A percentile compares a stretch with the other conserved stretches of the same genome.
Evolutionary conservation across 2,329 filamentous ascomycete genomes (phyloP).

Genomic region (Pseudogymnoascus sp.): DNA sequence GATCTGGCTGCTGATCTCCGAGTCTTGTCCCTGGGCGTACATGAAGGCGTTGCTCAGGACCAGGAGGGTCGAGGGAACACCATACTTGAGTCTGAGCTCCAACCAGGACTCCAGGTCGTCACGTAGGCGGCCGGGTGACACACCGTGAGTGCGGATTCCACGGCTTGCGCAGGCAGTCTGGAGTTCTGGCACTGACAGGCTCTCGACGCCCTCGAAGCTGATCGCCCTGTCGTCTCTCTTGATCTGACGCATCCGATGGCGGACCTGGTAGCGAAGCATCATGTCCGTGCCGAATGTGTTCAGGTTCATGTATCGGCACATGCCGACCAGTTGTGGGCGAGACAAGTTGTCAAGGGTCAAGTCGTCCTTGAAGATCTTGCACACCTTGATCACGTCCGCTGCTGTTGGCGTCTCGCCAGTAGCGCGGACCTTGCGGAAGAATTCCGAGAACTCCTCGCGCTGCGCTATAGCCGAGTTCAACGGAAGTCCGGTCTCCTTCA

Average conservation of each 20-base stretch:
- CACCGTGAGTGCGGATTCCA: constrained; percentile 84
- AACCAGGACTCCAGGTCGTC: constrained; percentile 92
- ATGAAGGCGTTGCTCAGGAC: constrained; percentile 97
- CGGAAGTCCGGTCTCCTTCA: constrained; percentile 88
- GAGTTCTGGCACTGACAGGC: constrained; percentile 84
- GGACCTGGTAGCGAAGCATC: constrained; percentile 94
- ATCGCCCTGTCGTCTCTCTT: constrained; percentile 96
- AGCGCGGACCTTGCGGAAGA: constrained; percentile 91
- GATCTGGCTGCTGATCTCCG: constrained; percentile 79
- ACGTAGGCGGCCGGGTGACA: constrained; percentile 79
- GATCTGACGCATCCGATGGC: constrained; percentile 97
- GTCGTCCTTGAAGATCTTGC: constrained; percentile 98
- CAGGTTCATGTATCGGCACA: constrained; percentile 97
- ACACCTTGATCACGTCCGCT: constrained; percentile 94
- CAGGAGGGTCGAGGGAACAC: constrained; percentile 90
- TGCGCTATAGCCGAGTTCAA: constrained; percentile 76
- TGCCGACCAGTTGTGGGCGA: constrained; percentile 88
- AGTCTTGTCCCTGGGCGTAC: constrained; percentile 78
- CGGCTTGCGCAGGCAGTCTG: constrained; percentile 88
- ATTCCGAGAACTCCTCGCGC: constrained; percentile 88
- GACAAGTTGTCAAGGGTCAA: constrained; percentile 95
- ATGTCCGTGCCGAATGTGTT: constrained; percentile 95
- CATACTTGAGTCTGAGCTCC: constrained; percentile 83
- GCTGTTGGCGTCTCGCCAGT: constrained; percentile 84
- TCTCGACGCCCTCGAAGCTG: constrained; percentile 85